These are phyloP conservation scores for Artemisia tridentata DNA, from an alignment of 129 eudicot genomes.

Conservation along the genomic window DNA sequence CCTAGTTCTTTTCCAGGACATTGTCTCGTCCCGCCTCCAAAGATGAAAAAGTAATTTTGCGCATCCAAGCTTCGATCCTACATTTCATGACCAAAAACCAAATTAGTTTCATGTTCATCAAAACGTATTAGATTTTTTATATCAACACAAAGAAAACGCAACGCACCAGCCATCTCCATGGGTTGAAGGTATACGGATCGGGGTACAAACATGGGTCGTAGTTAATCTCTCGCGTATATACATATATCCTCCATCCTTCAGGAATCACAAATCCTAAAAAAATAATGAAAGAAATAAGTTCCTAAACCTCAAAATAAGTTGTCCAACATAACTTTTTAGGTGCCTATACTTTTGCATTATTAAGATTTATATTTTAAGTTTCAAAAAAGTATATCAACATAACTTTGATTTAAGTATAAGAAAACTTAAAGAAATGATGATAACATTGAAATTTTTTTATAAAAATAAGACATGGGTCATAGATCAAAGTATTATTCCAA, in stretches of 20 bases:
- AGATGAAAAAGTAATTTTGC: conserved; percentile 61
- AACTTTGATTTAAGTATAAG: not conserved
- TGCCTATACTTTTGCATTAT: not conserved
- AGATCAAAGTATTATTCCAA: conserved; percentile 50
- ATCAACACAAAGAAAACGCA: not conserved
- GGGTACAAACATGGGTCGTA: conserved; percentile 78
- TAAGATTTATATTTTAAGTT: not conserved
- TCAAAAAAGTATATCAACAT: not conserved
- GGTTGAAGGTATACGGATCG: conserved; percentile 76
- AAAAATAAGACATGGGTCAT: conserved; percentile 52
- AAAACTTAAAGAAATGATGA: conserved; percentile 19
- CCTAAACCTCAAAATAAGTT: not conserved
- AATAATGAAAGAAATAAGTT: not conserved
- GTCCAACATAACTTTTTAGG: not conserved
- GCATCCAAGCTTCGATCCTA: conserved; percentile 67
- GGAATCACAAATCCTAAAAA: conserved; percentile 78
- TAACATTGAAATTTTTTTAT: conserved; percentile 29
- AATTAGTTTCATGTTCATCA: not conserved
- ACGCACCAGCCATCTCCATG: conserved; percentile 97
- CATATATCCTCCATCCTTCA: conserved; percentile 93
- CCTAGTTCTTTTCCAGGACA: conserved; percentile 97
- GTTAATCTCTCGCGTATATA: conserved; percentile 81
- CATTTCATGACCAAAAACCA: conserved; percentile 15
- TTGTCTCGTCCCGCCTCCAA: conserved; percentile 93
- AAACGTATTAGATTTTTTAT: not conserved